Conservation (phyloP, 352 stramenopile genomes). For the Blastocystis hominis region DNA sequence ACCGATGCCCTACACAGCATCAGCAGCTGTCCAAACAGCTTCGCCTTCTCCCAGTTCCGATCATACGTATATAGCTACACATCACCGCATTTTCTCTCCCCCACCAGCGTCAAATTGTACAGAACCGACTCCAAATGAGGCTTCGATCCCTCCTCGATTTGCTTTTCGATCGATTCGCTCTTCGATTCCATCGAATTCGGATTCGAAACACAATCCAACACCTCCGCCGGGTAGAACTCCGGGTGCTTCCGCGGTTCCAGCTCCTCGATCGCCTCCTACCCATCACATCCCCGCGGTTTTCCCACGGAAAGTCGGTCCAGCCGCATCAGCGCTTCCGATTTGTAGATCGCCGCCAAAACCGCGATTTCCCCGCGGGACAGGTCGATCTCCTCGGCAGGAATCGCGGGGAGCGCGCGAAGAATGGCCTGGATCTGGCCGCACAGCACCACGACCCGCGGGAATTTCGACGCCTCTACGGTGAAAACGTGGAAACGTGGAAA, state of each 20-base stretch:
- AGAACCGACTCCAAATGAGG: neutral
- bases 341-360: neutral
- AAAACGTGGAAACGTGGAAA: neutral
- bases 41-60: neutral
- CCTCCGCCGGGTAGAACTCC: neutral
- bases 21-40: neutral
- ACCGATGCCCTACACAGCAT: neutral
- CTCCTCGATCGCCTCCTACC: neutral
- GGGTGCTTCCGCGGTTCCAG: neutral
- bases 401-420: neutral
- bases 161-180: neutral
- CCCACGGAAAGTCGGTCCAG: neutral
- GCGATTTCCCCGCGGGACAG: neutral
- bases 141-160: neutral
- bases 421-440: neutral
- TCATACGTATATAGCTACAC: neutral
- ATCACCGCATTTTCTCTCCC: neutral
- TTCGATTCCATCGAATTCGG: neutral
- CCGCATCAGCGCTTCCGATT: neutral
- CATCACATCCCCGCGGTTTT: neutral
- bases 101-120: constrained; percentile 13
- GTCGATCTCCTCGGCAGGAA: neutral
- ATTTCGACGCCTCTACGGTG: neutral
- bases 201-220: neutral
- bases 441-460: neutral